Percentiles rank a stretch among this genome's conserved stretches.
Evolutionary conservation across 2,329 filamentous ascomycete genomes (phyloP).

Genomic region (Aspergillus sp.): DNA sequence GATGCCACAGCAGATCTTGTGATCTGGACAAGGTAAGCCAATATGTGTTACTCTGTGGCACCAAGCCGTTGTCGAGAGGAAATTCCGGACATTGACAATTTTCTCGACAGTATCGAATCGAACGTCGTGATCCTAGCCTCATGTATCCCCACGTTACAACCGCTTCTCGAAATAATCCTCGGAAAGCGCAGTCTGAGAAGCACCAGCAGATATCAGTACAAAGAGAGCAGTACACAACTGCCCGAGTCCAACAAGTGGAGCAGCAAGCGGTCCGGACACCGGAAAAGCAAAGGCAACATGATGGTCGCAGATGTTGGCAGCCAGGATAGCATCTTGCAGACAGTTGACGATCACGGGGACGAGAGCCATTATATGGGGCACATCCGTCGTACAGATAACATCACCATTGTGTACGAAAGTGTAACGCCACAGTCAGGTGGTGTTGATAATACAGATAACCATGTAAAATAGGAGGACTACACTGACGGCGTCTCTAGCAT

Average conservation of each 20-base stretch:
- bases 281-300: constrained; percentile 2
- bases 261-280: constrained; percentile 5
- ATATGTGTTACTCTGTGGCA: not conserved
- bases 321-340: constrained; percentile 25
- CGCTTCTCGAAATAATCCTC: constrained; percentile 31
- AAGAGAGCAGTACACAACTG: constrained; percentile 9
- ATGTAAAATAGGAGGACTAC: not conserved
- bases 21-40: constrained; percentile 48
- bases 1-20: constrained; percentile 45
- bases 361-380: constrained; percentile 8
- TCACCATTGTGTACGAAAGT: constrained; percentile 16
- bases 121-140: constrained; percentile 36
- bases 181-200: constrained; percentile 20
- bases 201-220: constrained; percentile 9
- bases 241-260: not conserved
- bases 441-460: not conserved
- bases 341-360: constrained; percentile 10
- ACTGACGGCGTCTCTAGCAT: not conserved
- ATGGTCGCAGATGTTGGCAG: constrained; percentile 23
- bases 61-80: not conserved
- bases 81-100: not conserved
- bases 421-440: not conserved
- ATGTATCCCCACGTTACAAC: constrained; percentile 37
- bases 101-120: constrained; percentile 29
- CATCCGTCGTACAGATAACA: constrained; percentile 22